Conservation (phyloP, 192 early-diverging fungal genomes). For the Physocladia obscura region DNA sequence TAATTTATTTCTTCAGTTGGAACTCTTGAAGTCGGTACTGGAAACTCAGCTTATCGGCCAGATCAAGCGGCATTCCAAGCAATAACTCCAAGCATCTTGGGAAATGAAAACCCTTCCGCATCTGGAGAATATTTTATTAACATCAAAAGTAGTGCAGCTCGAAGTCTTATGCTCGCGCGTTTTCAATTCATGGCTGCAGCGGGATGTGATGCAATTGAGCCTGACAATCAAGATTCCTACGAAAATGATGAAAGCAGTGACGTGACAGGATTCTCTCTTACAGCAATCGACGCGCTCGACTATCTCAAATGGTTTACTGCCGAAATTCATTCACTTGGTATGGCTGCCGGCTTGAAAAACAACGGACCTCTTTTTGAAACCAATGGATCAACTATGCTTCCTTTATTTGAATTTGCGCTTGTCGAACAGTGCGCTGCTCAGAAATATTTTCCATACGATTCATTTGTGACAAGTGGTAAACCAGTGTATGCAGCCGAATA, state of each 20-base stretch:
- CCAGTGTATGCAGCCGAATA: constrained; percentile 28
- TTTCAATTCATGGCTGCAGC: constrained; percentile 10
- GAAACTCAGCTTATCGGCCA: background rate
- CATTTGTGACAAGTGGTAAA: constrained; percentile 14
- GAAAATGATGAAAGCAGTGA: too few relatives aligned
- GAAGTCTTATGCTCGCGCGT: constrained; percentile 2
- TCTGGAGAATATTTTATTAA: constrained; percentile 17
- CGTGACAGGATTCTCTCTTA: constrained; percentile 21
- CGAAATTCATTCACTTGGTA: constrained; percentile 11
- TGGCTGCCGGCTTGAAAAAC: constrained; percentile 18
- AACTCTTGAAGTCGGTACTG: background rate
- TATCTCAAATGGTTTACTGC: constrained; percentile 6
- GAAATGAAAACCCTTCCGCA: constrained; percentile 23
- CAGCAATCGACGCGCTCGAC: background rate
- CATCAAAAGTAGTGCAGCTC: background rate
- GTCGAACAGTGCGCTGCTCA: background rate
- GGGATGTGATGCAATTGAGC: constrained; percentile 29
- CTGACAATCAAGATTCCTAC: constrained; percentile 31
- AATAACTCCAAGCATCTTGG: background rate
- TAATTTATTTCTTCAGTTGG: background rate
- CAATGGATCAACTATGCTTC: background rate
- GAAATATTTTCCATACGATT: background rate
- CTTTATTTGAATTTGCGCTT: constrained; percentile 8
- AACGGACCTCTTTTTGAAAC: background rate
- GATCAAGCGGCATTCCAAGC: constrained; percentile 13